phyloP scores from a whole-genome alignment of 371 early-diverging fungal genomes.

The Apophysomyces elegans region DNA sequence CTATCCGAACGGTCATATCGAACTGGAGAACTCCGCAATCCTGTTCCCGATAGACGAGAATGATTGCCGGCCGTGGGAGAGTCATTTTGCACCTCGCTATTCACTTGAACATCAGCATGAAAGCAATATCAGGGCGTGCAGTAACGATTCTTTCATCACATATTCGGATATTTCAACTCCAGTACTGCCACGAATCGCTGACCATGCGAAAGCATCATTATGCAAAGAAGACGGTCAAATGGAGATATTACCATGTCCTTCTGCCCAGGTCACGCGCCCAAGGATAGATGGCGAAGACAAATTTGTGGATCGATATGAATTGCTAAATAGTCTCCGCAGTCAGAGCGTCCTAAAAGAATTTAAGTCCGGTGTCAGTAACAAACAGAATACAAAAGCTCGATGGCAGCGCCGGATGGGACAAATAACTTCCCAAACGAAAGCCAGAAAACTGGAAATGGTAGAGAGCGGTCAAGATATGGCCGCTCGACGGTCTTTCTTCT shows the following conservation, averaged over 20 bases:
- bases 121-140: background rate
- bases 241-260: constrained; percentile 14
- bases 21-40: constrained; percentile 2
- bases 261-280: constrained; percentile 1
- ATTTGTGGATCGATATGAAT: constrained; percentile 11
- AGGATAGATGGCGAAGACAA: background rate
- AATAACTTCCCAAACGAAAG: constrained; percentile 11
- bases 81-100: constrained; percentile 23
- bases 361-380: background rate
- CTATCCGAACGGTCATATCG: background rate
- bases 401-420: constrained; percentile 11
- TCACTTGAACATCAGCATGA: constrained; percentile 9
- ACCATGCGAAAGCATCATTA: background rate
- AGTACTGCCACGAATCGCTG: background rate
- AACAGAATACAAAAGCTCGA: background rate
- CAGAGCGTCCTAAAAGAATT: constrained; percentile 10
- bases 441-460: background rate
- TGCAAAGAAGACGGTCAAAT: constrained; percentile 2
- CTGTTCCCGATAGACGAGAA: constrained; percentile 5
- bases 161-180: constrained; percentile 1
- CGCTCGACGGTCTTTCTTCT: constrained; percentile 30
- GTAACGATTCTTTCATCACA: constrained; percentile 3
- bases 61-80: constrained; percentile 18
- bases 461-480: background rate
- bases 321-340: constrained; percentile 18